These are phyloP conservation scores for Xylariaceae sp. DNA, from an alignment of 2,329 filamentous ascomycete genomes.

Conservation along the genomic window DNA sequence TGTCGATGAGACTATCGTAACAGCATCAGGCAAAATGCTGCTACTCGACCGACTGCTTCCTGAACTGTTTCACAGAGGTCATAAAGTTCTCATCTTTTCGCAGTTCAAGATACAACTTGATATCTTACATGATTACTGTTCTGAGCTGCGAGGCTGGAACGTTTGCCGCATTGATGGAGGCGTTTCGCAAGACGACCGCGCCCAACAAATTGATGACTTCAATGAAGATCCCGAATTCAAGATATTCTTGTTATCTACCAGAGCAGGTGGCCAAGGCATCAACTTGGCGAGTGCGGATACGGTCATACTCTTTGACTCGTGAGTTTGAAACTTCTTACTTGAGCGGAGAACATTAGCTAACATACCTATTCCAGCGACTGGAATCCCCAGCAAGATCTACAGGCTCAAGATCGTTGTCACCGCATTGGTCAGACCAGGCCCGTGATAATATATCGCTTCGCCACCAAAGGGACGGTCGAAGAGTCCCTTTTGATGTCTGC, in stretches of 20 bases:
- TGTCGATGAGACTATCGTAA: constrained; percentile 79
- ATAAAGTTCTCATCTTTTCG: constrained; percentile 94
- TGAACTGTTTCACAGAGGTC: constrained; percentile 66
- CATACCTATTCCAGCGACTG: constrained; percentile 56
- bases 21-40: constrained; percentile 91
- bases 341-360: constrained; percentile 6
- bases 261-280: constrained; percentile 92
- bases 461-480: constrained; percentile 90
- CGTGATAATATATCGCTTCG: constrained; percentile 89
- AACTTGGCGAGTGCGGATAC: constrained; percentile 91
- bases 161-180: constrained; percentile 89
- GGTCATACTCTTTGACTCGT: constrained; percentile 82
- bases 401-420: constrained; percentile 93
- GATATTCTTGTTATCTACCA: constrained; percentile 84
- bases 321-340: constrained; percentile 1
- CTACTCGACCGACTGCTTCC: constrained; percentile 84
- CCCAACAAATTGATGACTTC: constrained; percentile 70
- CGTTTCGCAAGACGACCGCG: constrained; percentile 71
- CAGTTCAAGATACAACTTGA: constrained; percentile 96
- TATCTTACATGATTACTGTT: constrained; percentile 83
- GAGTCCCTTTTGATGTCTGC: constrained; percentile 82
- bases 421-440: constrained; percentile 90
- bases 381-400: constrained; percentile 96
- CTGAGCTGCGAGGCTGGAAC: constrained; percentile 72
- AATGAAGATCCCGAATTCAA: constrained; percentile 64